Conservation (phyloP, 2,329 filamentous ascomycete species). For the Chaetomium globosum region DNA sequence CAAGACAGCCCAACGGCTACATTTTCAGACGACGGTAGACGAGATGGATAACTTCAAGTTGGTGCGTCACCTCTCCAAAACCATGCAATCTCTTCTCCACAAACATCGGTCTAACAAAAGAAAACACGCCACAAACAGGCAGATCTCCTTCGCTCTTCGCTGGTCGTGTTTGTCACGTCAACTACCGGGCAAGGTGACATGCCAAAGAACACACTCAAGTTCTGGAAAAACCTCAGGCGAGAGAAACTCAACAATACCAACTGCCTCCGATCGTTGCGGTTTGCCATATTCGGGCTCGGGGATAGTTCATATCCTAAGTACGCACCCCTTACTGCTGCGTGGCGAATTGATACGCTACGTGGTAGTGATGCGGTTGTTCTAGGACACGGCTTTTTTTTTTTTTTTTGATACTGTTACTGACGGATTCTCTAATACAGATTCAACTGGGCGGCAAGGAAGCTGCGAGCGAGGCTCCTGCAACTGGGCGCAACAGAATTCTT, state of each 20-base stretch:
- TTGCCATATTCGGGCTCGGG: conserved; percentile 86
- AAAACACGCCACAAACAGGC: conserved; percentile 41
- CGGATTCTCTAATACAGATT: conserved; percentile 57
- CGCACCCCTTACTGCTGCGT: conserved; percentile 35
- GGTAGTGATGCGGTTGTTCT: no score
- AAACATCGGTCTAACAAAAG: neutral
- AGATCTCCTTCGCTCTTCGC: conserved; percentile 52
- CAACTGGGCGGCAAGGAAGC: conserved; percentile 89
- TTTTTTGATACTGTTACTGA: neutral
- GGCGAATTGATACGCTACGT: neutral
- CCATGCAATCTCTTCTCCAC: neutral
- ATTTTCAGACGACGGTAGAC: conserved; percentile 73
- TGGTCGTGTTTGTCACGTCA: conserved; percentile 80
- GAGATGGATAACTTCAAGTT: conserved; percentile 77
- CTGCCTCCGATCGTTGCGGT: conserved; percentile 69
- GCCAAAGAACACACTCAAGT: conserved; percentile 75
- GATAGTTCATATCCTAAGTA: conserved; percentile 94
- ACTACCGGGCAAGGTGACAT: conserved; percentile 95
- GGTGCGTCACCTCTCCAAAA: conserved; percentile 55
- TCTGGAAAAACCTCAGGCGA: conserved; percentile 84
- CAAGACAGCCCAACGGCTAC: conserved; percentile 71
- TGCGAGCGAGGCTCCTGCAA: conserved; percentile 80
- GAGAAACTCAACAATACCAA: conserved; percentile 70
- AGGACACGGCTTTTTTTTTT: neutral
- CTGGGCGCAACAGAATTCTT: conserved; percentile 79